These are phyloP conservation scores for Pichia thaimueangensis DNA, from an alignment of 805 yeast genomes.

Conservation along the genomic window DNA sequence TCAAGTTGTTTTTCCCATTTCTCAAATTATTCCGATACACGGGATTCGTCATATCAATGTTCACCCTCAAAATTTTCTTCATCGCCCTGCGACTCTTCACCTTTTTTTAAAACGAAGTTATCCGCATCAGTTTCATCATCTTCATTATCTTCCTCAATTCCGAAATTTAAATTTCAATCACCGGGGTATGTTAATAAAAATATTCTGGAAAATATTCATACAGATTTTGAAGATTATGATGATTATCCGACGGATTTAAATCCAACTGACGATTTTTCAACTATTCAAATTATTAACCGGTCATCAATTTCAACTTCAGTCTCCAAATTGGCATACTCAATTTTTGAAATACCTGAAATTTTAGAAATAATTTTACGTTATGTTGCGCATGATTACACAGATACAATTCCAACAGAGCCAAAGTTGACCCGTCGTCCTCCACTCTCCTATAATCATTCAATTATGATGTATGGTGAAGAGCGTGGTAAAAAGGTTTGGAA, in stretches of 20 bases:
- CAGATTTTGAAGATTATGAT: not conserved
- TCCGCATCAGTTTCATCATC: slow-evolving; percentile 8
- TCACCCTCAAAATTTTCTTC: not conserved
- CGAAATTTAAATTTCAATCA: not conserved
- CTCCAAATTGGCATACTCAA: slow-evolving; percentile 18
- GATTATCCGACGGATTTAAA: not conserved
- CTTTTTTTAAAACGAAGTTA: not conserved
- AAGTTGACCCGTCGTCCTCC: slow-evolving; percentile 63
- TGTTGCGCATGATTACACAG: slow-evolving; percentile 45
- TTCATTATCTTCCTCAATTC: not conserved
- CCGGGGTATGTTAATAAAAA: not conserved
- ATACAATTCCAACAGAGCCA: slow-evolving; percentile 53
- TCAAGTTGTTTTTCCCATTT: slow-evolving; percentile 5
- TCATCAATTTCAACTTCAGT: not conserved
- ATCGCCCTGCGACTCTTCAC: not conserved
- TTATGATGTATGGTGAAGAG: slow-evolving; percentile 43
- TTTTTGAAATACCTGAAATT: slow-evolving; percentile 75
- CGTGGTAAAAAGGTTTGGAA: slow-evolving; percentile 38
- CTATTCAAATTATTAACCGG: not conserved
- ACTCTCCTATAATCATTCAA: slow-evolving; percentile 57
- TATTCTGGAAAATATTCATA: slow-evolving; percentile 2
- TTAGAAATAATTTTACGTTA: slow-evolving; percentile 50
- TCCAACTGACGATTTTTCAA: not conserved
- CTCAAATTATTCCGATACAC: slow-evolving; percentile 1
- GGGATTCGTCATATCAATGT: slow-evolving; percentile 6